Evolutionary conservation across 2,329 filamentous ascomycete species (phyloP), one percentile per base, ranked within the genome.

Genomic region (Xylaria sp.): DNA sequence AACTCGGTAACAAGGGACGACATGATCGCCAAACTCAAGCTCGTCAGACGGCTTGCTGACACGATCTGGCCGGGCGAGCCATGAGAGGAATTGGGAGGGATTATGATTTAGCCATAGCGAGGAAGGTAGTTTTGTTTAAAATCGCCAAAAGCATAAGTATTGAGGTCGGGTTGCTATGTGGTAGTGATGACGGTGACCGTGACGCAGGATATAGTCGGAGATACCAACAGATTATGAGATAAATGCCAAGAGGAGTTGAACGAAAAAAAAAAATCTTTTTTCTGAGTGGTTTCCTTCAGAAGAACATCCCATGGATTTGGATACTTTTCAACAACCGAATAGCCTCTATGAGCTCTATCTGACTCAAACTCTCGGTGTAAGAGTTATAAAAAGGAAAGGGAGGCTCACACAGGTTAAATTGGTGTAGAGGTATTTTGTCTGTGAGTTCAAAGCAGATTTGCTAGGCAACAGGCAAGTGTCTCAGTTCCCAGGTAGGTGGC

Each of bases 21-120:
- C 72, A 92, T 94, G 90, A 87, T 88, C 79, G 88, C 86, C 78
- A 94, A 94, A 83, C 80, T 94, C 76, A 84, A 87, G 76, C 81
- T 94, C 58, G 91, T 94, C 23, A 86, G 91, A 72, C 83, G 88
- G 71, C 88, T 94, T 73, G 91, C 92, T 1, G 86, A 94, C 77
- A 87, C 90, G 72, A 88, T 94, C 66, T 94, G 92, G 92, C 78
- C 77, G 1, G 82, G 81, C 7, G 81, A 83, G 79, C 78, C 82
- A 1, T 83, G 71, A 67, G 60, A 13, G 15, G 18, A 41, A 43
- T 28, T 10, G 15, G 3, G 12, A 3, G 28, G 51, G 9, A 7
- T 23, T 1, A 41, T 54, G 20, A 25, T 33, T 39, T n/a, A 8
- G 28, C 20, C 9, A 23, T 28, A 10, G 39, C 23, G 12, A 49